These are phyloP conservation scores for Suhomyces ambrosiae DNA, from an alignment of 1,139 yeast species.

Conservation along the genomic window DNA sequence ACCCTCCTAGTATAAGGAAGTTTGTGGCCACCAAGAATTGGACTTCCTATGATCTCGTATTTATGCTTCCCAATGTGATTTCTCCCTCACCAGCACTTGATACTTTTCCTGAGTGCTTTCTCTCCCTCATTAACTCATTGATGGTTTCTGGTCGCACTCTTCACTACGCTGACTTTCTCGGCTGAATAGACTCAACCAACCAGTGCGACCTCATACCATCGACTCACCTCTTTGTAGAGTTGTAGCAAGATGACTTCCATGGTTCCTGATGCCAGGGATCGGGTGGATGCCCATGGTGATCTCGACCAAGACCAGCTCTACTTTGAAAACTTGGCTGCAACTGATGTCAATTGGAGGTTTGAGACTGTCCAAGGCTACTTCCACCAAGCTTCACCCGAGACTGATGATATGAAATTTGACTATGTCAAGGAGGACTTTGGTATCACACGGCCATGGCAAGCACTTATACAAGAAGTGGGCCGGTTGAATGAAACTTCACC, in stretches of 20 bases:
- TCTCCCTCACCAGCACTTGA: too few relatives aligned
- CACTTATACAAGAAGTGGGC: conserved; percentile 34
- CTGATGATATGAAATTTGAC: conserved; percentile 53
- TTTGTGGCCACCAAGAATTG: too few relatives aligned
- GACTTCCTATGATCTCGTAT: too few relatives aligned
- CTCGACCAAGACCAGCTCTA: conserved; percentile 35
- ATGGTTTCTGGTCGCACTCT: too few relatives aligned
- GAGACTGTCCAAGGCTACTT: conserved; percentile 52
- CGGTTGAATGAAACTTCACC: conserved; percentile 38
- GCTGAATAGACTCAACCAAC: too few relatives aligned
- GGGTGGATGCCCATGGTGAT: conserved; percentile 39
- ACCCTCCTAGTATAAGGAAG: too few relatives aligned
- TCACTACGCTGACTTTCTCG: too few relatives aligned
- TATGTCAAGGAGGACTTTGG: conserved; percentile 54
- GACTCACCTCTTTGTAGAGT: not conserved
- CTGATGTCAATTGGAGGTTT: conserved; percentile 38
- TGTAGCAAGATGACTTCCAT: conserved; percentile 28
- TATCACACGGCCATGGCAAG: conserved; percentile 47
- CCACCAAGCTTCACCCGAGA: conserved; percentile 46
- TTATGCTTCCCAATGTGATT: too few relatives aligned
- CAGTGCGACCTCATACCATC: too few relatives aligned
- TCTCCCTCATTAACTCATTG: too few relatives aligned
- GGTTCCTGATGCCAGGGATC: conserved; percentile 34
- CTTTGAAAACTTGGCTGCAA: conserved; percentile 15
- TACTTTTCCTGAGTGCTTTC: too few relatives aligned